These are phyloP conservation scores for Aegilops umbellulata DNA, from an alignment of 176 grass and related monocot species.

Conservation along the genomic window DNA sequence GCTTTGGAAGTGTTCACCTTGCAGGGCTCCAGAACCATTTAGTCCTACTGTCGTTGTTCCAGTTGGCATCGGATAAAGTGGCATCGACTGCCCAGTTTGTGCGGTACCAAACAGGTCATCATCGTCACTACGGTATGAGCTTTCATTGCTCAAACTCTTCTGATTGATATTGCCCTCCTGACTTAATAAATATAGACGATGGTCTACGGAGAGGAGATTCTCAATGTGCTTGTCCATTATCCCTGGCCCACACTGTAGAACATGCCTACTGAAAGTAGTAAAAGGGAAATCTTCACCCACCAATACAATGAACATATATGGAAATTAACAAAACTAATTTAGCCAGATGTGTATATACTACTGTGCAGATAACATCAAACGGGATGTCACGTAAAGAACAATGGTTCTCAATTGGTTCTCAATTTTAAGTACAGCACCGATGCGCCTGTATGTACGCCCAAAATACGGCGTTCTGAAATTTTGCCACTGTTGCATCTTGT, in stretches of 20 bases:
- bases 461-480: no score
- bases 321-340: not conserved
- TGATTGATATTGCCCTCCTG: not conserved
- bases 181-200: not conserved
- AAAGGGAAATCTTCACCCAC: not conserved
- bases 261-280: not conserved
- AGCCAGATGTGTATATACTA: not conserved
- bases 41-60: not conserved
- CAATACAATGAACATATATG: no score
- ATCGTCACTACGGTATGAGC: not conserved
- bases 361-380: not conserved
- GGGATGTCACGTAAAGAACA: not conserved
- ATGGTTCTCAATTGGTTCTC: no score
- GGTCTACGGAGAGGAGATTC: not conserved
- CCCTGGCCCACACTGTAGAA: slow-evolving; percentile 6
- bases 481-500: no score
- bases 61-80: not conserved
- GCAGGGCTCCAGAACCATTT: not conserved
- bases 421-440: no score
- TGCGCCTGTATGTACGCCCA: no score
- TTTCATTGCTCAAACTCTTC: not conserved
- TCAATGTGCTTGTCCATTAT: slow-evolving; percentile 9
- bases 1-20: not conserved
- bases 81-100: not conserved
- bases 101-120: not conserved